These are phyloP conservation scores for Puccinia polysora DNA, from an alignment of 1,284 basidiomycete species.

Conservation along the genomic window DNA sequence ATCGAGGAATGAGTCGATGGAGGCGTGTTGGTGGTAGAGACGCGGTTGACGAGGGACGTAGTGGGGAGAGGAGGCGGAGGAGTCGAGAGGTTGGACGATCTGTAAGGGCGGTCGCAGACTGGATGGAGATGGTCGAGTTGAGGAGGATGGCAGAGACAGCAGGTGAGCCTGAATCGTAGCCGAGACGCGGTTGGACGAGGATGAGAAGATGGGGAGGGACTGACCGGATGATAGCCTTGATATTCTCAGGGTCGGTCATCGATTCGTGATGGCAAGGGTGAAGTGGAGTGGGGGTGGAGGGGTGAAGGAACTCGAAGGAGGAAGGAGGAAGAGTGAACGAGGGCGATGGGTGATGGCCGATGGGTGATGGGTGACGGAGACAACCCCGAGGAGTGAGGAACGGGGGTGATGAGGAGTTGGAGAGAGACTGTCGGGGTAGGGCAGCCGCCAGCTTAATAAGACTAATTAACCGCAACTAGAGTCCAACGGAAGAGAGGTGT, in stretches of 20 bases:
- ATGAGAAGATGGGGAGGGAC: not conserved
- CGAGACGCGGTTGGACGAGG: not conserved
- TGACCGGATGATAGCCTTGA: constrained; percentile 28
- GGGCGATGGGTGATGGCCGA: no score
- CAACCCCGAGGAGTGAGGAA: no score
- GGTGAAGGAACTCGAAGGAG: no score
- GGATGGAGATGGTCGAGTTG: no score
- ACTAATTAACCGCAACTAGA: no score
- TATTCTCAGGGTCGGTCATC: constrained; percentile 25
- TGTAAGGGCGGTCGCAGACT: constrained; percentile 23
- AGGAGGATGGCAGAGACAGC: no score
- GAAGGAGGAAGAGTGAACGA: no score
- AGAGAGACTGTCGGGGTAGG: no score
- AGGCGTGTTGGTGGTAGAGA: not conserved
- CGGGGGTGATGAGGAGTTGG: no score
- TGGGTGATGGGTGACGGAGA: no score
- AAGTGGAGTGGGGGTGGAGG: not conserved
- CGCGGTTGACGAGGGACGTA: not conserved
- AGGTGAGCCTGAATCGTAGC: not conserved
- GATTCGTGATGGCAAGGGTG: not conserved
- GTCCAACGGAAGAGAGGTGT: no score
- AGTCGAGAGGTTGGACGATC: constrained; percentile 9
- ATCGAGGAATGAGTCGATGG: not conserved
- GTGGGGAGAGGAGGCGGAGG: not conserved
- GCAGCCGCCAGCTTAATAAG: no score